Conservation (phyloP, 805 yeast species). For the Yamadazyma paraphyllophila region DNA sequence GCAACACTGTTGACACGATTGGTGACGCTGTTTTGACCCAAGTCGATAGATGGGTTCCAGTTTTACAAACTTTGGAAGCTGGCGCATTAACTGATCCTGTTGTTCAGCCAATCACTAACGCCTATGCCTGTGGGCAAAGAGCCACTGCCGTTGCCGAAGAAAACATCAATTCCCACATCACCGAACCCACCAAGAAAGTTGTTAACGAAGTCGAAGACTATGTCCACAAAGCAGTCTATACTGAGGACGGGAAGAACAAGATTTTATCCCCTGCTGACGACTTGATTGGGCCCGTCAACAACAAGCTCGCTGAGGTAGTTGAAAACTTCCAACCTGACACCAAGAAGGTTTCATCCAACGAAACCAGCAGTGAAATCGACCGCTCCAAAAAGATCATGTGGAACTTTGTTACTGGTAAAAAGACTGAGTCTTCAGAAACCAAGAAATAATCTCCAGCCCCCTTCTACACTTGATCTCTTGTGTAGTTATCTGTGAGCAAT, state of each 20-base stretch:
- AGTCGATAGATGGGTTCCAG: conserved; percentile 61
- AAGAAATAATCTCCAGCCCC: background rate
- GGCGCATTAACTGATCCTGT: conserved; percentile 47
- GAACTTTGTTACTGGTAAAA: conserved; percentile 11
- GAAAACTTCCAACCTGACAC: conserved; percentile 45
- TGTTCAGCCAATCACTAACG: conserved; percentile 51
- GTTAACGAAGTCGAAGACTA: conserved; percentile 47
- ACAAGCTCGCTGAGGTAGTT: conserved; percentile 45
- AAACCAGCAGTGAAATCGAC: conserved; percentile 54
- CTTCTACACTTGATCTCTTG: conserved; percentile 19
- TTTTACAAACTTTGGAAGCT: conserved; percentile 52
- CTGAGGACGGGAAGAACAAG: conserved; percentile 61
- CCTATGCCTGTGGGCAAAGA: conserved; percentile 14
- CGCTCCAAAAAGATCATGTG: conserved; percentile 12
- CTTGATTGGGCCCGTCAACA: conserved; percentile 59
- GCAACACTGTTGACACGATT: conserved; percentile 51
- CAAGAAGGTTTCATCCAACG: conserved; percentile 39
- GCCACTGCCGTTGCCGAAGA: conserved; percentile 10
- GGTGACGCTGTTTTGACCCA: conserved; percentile 51
- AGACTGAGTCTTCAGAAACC: conserved; percentile 5
- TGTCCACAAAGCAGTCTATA: conserved; percentile 51
- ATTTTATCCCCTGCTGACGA: conserved; percentile 65
- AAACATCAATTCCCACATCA: conserved; percentile 18
- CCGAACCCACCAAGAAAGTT: conserved; percentile 50
- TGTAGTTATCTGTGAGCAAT: conserved; percentile 15